phyloP scores from a whole-genome alignment of 176 grass and related monocot species.

The Pontederia paniculata region DNA sequence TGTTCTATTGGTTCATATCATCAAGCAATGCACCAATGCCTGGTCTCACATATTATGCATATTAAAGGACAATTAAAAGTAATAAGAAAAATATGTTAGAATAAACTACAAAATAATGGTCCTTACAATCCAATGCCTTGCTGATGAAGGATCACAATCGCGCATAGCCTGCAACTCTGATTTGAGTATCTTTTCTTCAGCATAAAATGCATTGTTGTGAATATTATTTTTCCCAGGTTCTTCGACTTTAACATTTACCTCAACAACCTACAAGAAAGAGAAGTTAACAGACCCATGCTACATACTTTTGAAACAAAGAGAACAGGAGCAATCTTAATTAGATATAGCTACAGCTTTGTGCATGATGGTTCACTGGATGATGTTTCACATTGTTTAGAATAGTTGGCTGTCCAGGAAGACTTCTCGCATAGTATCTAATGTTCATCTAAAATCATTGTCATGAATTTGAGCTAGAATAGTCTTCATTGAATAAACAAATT shows the following conservation, averaged over 20 bases:
- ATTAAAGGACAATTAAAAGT: neutral
- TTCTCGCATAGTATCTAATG: too few relatives aligned
- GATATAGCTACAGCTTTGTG: too few relatives aligned
- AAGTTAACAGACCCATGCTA: neutral
- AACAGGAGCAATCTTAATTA: too few relatives aligned
- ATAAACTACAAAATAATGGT: neutral
- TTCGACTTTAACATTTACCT: constrained; percentile 94
- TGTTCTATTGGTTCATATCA: neutral
- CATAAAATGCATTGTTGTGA: constrained; percentile 95
- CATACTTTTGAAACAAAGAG: neutral
- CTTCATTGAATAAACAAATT: too few relatives aligned
- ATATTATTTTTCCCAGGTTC: constrained; percentile 71
- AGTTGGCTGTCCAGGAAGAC: too few relatives aligned
- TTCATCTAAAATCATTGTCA: too few relatives aligned
- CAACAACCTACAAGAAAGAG: constrained; percentile 54
- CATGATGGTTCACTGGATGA: too few relatives aligned
- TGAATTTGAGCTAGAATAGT: too few relatives aligned
- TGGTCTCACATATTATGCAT: neutral
- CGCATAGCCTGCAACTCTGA: constrained; percentile 95
- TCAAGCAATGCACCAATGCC: neutral
- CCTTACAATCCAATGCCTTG: constrained; percentile 97
- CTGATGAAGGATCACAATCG: constrained; percentile 76
- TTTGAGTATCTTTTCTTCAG: constrained; percentile 77
- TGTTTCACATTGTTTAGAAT: too few relatives aligned
- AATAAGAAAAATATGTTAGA: neutral